Evolutionary conservation across 2,329 filamentous ascomycete species (phyloP).

Genomic region (Fusarium sterilihyphosum): DNA sequence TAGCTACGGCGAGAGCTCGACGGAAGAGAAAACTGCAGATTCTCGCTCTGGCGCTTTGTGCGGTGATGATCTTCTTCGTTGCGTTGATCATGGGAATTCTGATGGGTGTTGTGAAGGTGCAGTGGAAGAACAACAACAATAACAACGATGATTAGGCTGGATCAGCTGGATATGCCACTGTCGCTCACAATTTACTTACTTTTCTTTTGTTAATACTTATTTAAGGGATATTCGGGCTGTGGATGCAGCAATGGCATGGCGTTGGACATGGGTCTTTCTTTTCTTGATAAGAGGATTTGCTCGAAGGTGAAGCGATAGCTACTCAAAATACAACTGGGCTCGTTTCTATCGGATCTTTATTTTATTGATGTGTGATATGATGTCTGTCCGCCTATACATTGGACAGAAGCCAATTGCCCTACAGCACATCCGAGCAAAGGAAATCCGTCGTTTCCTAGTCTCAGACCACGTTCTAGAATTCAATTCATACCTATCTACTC

Average conservation of each 20-base stretch:
- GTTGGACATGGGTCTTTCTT: not conserved
- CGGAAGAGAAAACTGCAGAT: constrained; percentile 36
- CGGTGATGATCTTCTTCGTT: constrained; percentile 39
- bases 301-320: not conserved
- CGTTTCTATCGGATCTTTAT: no score
- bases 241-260: constrained; percentile 11
- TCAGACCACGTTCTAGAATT: not conserved
- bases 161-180: not conserved
- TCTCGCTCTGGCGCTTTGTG: constrained; percentile 34
- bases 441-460: not conserved
- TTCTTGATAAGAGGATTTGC: not conserved
- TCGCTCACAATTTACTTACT: not conserved
- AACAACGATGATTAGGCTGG: constrained; percentile 11
- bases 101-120: constrained; percentile 41
- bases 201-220: constrained; percentile 1
- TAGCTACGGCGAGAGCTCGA: constrained; percentile 35
- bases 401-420: no score
- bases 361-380: not conserved
- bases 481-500: fast-evolving
- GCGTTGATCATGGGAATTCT: constrained; percentile 42
- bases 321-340: not conserved
- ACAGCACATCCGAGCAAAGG: not conserved
- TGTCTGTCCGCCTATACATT: not conserved
- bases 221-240: not conserved
- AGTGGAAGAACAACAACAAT: constrained; percentile 23